phyloP scores from a whole-genome alignment of 169 alveolate genomes.

The Plasmodium relictum region DNA sequence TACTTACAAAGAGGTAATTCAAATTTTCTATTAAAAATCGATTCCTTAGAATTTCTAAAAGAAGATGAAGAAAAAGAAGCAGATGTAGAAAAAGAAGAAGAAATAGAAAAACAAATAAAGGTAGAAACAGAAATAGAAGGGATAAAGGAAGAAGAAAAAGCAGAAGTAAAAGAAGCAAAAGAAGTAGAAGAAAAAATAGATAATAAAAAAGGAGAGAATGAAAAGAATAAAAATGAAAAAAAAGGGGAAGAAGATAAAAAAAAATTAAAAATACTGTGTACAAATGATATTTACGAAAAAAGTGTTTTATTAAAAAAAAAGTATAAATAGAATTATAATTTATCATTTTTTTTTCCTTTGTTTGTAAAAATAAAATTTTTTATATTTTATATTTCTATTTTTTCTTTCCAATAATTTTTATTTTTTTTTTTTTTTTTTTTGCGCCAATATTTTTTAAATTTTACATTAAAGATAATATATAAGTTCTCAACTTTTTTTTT shows the following conservation, averaged over 20 bases:
- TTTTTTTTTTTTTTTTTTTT: too few species aligned
- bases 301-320: slow-evolving; percentile 24
- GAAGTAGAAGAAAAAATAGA: not conserved
- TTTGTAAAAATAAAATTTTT: too few species aligned
- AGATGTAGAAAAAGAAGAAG: not conserved
- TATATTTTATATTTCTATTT: too few species aligned
- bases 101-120: not conserved
- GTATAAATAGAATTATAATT: slow-evolving; percentile 17
- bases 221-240: slow-evolving; percentile 1
- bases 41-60: not conserved
- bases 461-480: too few species aligned
- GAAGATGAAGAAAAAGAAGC: not conserved
- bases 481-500: too few species aligned
- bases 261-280: slow-evolving; percentile 6
- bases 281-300: slow-evolving; percentile 36
- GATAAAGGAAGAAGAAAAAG: not conserved
- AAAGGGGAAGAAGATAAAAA: not conserved
- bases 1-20: not conserved
- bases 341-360: not conserved
- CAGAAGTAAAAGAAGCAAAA: not conserved
- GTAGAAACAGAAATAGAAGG: not conserved
- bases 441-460: too few species aligned
- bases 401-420: too few species aligned
- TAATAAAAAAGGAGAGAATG: not conserved
- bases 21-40: not conserved